phyloP scores from a whole-genome alignment of 768 basidiomycete species.

The Paxillus involutus region DNA sequence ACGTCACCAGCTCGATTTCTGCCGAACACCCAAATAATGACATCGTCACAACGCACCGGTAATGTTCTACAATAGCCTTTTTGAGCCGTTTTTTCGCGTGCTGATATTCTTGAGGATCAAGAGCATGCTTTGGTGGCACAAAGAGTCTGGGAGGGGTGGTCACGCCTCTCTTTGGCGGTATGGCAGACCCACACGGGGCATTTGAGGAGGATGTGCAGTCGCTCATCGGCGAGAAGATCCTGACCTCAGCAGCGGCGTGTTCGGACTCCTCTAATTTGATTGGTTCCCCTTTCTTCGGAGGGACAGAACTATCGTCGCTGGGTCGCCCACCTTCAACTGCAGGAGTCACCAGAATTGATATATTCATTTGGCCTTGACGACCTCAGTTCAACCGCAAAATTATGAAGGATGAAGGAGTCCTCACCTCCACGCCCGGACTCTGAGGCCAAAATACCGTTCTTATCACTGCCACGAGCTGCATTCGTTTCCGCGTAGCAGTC shows the following conservation, averaged over 20 bases:
- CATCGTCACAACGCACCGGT: conserved; percentile 48
- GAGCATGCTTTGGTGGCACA: conserved; percentile 12
- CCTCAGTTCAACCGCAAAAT: neutral
- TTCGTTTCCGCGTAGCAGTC: neutral
- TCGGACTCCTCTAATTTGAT: neutral
- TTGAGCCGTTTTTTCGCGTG: conserved; percentile 84
- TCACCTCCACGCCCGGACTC: conserved; percentile 13
- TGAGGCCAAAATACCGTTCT: conserved; percentile 5
- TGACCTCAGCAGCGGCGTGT: neutral
- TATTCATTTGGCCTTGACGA: neutral
- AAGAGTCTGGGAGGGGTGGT: neutral
- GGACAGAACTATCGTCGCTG: neutral
- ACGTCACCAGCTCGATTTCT: neutral
- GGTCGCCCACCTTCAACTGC: neutral
- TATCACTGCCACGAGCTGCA: neutral
- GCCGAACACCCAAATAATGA: neutral
- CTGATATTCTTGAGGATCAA: conserved; percentile 77
- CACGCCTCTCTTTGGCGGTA: neutral
- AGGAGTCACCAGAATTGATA: neutral
- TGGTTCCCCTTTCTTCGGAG: neutral
- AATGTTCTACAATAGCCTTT: conserved; percentile 81
- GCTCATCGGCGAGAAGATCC: neutral
- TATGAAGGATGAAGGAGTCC: neutral
- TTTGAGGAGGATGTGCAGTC: neutral
- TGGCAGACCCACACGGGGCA: neutral